Evolutionary conservation across 768 basidiomycete species (phyloP).

Genomic region (Rhizopogon rudus): DNA sequence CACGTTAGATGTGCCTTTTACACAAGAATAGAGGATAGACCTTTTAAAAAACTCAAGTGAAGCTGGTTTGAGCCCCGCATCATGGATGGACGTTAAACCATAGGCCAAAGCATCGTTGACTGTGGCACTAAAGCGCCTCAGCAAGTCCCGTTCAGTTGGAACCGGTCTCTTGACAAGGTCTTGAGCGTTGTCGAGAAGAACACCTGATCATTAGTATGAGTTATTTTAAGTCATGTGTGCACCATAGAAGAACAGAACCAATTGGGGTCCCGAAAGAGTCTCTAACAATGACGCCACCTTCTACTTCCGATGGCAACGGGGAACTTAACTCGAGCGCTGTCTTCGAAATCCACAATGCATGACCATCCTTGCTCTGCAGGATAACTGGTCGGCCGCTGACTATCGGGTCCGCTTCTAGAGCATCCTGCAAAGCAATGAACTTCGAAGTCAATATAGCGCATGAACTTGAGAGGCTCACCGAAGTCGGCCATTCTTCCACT

Average conservation of each 20-base stretch:
- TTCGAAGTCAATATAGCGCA: neutral
- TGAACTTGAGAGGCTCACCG: slow-evolving; percentile 39
- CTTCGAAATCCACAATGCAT: slow-evolving; percentile 83
- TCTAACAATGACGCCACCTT: slow-evolving; percentile 78
- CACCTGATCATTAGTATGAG: slow-evolving; percentile 37
- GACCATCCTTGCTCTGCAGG: slow-evolving; percentile 82
- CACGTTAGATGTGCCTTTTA: neutral
- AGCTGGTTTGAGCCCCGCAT: slow-evolving; percentile 67
- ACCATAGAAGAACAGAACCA: slow-evolving; percentile 37
- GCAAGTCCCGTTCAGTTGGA: slow-evolving; percentile 58
- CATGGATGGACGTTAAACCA: slow-evolving; percentile 83
- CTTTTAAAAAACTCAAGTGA: slow-evolving; percentile 73
- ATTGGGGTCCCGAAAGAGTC: slow-evolving; percentile 64
- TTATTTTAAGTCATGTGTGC: slow-evolving; percentile 1
- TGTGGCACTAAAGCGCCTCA: slow-evolving; percentile 55
- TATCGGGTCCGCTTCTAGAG: slow-evolving; percentile 66
- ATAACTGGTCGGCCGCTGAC: slow-evolving; percentile 67
- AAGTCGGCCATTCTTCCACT: slow-evolving; percentile 55
- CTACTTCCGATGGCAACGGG: slow-evolving; percentile 62
- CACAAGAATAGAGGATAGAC: slow-evolving; percentile 29
- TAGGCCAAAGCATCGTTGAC: slow-evolving; percentile 61
- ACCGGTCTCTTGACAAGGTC: slow-evolving; percentile 60
- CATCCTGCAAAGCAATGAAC: slow-evolving; percentile 39
- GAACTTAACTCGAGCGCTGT: slow-evolving; percentile 51
- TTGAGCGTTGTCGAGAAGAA: slow-evolving; percentile 86